phyloP scores from a whole-genome alignment of 176 grass and related monocot genomes.

The Carex pumila region DNA sequence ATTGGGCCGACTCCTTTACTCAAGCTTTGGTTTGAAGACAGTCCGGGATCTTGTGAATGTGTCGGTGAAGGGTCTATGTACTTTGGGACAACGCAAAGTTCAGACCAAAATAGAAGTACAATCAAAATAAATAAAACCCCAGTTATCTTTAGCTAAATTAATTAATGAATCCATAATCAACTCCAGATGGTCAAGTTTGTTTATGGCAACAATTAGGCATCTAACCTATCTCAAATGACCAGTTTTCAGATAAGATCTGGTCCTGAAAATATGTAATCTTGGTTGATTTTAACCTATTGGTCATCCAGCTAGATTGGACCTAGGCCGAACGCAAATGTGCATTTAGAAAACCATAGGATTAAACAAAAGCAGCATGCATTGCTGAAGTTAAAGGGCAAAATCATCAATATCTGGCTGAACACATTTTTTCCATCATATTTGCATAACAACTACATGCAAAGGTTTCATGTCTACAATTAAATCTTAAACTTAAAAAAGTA shows the following conservation, averaged over 20 bases:
- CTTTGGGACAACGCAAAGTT: not conserved
- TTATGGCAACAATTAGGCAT: not conserved
- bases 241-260: not conserved
- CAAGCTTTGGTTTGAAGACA: too few species aligned
- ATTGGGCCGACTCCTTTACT: too few species aligned
- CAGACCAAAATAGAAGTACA: not conserved
- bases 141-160: not conserved
- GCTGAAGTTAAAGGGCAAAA: not conserved
- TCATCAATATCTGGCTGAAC: not conserved
- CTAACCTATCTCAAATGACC: not conserved
- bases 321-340: not conserved
- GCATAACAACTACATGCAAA: not conserved
- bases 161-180: not conserved
- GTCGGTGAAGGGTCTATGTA: not conserved
- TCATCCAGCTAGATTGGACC: not conserved
- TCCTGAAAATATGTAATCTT: not conserved
- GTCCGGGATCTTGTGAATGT: too few species aligned
- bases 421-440: not conserved
- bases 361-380: not conserved
- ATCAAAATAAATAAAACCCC: not conserved
- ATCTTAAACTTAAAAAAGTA: not conserved
- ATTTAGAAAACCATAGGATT: not conserved
- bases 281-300: not conserved
- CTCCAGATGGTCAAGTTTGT: not conserved
- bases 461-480: not conserved